Base-by-base conservation (phyloP, 2,329 filamentous ascomycete species). In the Aspergillus piperis region DNA sequence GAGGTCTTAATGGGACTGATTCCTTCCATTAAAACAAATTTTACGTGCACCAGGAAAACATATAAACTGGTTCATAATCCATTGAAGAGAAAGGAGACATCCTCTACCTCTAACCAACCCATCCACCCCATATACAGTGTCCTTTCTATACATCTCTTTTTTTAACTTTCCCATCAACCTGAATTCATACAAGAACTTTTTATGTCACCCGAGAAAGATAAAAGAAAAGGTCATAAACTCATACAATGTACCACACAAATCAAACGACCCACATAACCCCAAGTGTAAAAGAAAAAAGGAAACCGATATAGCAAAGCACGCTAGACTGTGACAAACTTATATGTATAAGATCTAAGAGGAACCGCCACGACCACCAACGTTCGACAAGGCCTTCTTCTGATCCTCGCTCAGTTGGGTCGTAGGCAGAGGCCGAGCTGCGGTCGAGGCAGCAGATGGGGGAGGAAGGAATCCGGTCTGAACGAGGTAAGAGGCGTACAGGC, bases 401-500 rank as follows among this genome's bases (percentile, higher is more conserved):
- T 77, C 77, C 59, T 79, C 75, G 10, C 76, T 76, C 27, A 86
- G 68, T 57, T 77, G 70, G 8, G 80, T 72, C 32, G 69, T 66
- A 1, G 84, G 84, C 55, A 87, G 68, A 11, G 66, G 65, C 30
- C 70, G 68, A 21, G 62, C 65, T 4, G 66, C 68, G 8, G 65
- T 57, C 19, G 57, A 52, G 11, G 61, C 49, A 10, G 68, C 30
- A n/a, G 70, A 64, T 5, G 73, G 73, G n/a, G 65, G 54, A 15
- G 73, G 73, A 71, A 91, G 81, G 75, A 90, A 91, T 5, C 85
- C 85, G 63, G 86, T 81, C 61, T 82, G 82, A 3, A 85, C 81
- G 39, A 91, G 76, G 69, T 88, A 91, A 27, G 83, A 80, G 54
- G 89, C 73, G 70, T 89, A 91, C 17, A 84, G 73, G 3, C 88